Evolutionary conservation across 1,284 basidiomycete species (phyloP), one percentile per base, ranked within the genome.

Genomic region (Ceratobasidium papillatum): DNA sequence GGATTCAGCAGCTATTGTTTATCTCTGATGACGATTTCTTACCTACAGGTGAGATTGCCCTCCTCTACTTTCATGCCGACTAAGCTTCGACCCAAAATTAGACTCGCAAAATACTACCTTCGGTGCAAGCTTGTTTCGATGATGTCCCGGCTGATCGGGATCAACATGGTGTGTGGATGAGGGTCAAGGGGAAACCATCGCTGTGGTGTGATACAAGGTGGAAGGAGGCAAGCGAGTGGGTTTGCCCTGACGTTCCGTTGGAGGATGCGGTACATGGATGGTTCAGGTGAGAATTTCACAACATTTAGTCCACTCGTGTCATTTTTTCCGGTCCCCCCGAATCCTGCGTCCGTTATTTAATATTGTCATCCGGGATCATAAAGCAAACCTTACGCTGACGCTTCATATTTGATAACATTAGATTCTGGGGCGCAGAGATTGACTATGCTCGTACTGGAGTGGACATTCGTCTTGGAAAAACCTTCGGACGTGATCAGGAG

Each of bases 1-100:
- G 84, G 85, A 1, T 89, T 89, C 77, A 89, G 86, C 77, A 90
- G 88, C 76, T 90, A 89, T 79, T 82, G 88, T 1, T 79, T 89
- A n/a, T 81, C 84, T 4, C 76, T 90, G 77, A 89, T 90, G 88
- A 86, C 85, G 0, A 84, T 90, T 32, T 86, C 82, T 0, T 85
- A 85, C 71, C 79, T 89, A 3, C 89, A 90, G 82, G 88, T 88
- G 61, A 63, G 81, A 79, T 63, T 47, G 11, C 38, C 47, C 17
- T 7, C 74, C 38, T 25, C 41, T 14, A 12, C 59, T 41, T 19
- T 27, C n/a, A 41, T 25, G 59, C 17, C 59, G 49, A 38, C 62
- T 22, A 62, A 56, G 45, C 47, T 36, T 45, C 65, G 32, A 22
- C 27, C 17, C 8, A 41, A 34, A n/a, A 73, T 27, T 69, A 88